Base-by-base conservation (phyloP, 495 filamentous ascomycete species). In the Annulohypoxylon moriforme region DNA sequence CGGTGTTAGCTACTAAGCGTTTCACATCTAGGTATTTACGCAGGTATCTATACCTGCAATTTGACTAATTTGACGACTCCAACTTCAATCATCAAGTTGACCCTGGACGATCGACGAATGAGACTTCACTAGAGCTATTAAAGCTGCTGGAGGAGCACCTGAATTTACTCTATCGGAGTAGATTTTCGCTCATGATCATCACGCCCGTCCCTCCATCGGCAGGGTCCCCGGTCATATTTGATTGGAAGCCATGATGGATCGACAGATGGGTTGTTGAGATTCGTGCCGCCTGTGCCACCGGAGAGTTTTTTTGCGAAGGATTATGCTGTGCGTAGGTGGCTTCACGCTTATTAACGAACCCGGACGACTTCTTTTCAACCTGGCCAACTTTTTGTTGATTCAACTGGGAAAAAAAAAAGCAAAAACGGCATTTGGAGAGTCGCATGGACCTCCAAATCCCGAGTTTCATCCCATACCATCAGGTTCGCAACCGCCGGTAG, bases 271-370 rank as follows among this genome's bases (percentile, higher is more conserved):
- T 34, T 18, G 18, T 55, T 55, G 50, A 34, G n/a, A 55, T 55
- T 20, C 33, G 29, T 44, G 49, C 47, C 47, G 49, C 47, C 61
- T 31, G 61, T 64, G 61, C 61, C 61, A 34, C 49, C 61, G 61
- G 61, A 55, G 49, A 64, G 34, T 64, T 64, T 55, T 64, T 55
- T 40, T 18, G 10, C 55, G 25, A n/a, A 55, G 50, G 50, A 52
- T 31, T 20, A 34, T 24, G 27, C 50, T 55, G 49, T 53, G 55
- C 55, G 55, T 27, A 40, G 18, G 55, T 58, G 55, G 55, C 55
- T 38, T 38, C 31, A 57, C 8, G 50, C 50, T 56, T 56, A 56
- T 29, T 29, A 49, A 49, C 46, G 13, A 7, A 10, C 42, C 42
- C 18, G 3, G 16, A 44, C 16, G 5, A 20, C 20, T 22, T 47